phyloP scores from a whole-genome alignment of 2,329 filamentous ascomycete species.

The Cladophialophora yegresii region DNA sequence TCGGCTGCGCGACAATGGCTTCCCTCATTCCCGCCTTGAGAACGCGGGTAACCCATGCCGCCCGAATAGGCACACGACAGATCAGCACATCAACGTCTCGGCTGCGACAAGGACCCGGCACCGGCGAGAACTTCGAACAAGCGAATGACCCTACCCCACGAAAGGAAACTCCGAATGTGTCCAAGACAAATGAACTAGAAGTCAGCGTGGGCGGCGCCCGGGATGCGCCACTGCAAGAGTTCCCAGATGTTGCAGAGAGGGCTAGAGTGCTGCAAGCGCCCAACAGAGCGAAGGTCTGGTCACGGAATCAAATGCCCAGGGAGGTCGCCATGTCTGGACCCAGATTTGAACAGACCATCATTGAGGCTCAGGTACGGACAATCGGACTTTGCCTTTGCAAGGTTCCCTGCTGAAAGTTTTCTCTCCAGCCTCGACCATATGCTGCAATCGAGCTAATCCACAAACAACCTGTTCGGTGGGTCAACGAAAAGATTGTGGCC shows the following conservation, averaged over 20 bases:
- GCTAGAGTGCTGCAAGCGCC: conserved; percentile 73
- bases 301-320: conserved; percentile 78
- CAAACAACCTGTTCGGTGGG: conserved; percentile 92
- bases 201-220: conserved; percentile 51
- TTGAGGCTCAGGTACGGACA: conserved; percentile 74
- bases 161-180: conserved; percentile 57
- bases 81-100: conserved; percentile 44
- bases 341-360: conserved; percentile 95
- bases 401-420: conserved; percentile 9
- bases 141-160: conserved; percentile 61
- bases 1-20: conserved; percentile 24
- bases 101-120: conserved; percentile 32
- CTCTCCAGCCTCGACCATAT: conserved; percentile 73
- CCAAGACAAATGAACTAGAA: conserved; percentile 62
- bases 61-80: conserved; percentile 60
- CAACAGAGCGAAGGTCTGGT: conserved; percentile 81
- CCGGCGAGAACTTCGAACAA: conserved; percentile 46
- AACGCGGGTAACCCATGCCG: conserved; percentile 58
- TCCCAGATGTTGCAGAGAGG: conserved; percentile 56
- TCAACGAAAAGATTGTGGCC: conserved; percentile 74
- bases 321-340: conserved; percentile 87
- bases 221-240: conserved; percentile 59
- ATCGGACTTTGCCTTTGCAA: neutral
- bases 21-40: conserved; percentile 25
- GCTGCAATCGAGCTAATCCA: conserved; percentile 96